A percentile compares a stretch with the other conserved stretches of the same genome.
Conservation (phyloP, 83 land plant genomes). For the Picea abies region DNA sequence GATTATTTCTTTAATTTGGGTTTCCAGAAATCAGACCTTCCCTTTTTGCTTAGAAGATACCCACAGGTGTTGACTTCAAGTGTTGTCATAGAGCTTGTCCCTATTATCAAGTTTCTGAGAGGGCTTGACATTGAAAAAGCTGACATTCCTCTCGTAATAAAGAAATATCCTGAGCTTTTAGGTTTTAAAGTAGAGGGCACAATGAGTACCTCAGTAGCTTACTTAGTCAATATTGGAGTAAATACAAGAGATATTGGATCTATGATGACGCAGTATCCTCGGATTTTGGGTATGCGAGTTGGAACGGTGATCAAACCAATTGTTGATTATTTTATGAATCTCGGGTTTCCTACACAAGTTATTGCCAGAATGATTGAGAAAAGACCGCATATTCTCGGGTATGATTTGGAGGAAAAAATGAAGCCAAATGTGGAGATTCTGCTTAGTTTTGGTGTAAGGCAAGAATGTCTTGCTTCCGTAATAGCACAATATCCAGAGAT, state of each 20-base stretch:
- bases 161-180: constrained; percentile 42
- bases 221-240: constrained; percentile 56
- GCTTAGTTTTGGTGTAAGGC: constrained; percentile 38
- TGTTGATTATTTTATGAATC: constrained; percentile 40
- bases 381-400: constrained; percentile 51
- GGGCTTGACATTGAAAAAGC: constrained; percentile 47
- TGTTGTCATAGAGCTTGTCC: constrained; percentile 47
- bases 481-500: constrained; percentile 51
- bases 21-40: constrained; percentile 40
- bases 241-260: constrained; percentile 51
- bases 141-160: constrained; percentile 35
- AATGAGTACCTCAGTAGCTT: constrained; percentile 64
- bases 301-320: constrained; percentile 47
- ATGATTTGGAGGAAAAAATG: constrained; percentile 41
- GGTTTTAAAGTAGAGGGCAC: constrained; percentile 63
- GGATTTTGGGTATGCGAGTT: constrained; percentile 59
- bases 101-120: constrained; percentile 46
- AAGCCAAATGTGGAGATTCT: constrained; percentile 45
- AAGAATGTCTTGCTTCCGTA: constrained; percentile 39
- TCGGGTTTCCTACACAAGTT: constrained; percentile 43
- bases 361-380: constrained; percentile 52
- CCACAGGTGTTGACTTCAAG: constrained; percentile 73
- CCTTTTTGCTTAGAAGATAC: constrained; percentile 51
- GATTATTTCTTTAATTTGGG: constrained; percentile 74
- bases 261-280: constrained; percentile 51